phyloP scores from a whole-genome alignment of 2,329 filamentous ascomycete species.

The Trichophyton mentagrophytes region DNA sequence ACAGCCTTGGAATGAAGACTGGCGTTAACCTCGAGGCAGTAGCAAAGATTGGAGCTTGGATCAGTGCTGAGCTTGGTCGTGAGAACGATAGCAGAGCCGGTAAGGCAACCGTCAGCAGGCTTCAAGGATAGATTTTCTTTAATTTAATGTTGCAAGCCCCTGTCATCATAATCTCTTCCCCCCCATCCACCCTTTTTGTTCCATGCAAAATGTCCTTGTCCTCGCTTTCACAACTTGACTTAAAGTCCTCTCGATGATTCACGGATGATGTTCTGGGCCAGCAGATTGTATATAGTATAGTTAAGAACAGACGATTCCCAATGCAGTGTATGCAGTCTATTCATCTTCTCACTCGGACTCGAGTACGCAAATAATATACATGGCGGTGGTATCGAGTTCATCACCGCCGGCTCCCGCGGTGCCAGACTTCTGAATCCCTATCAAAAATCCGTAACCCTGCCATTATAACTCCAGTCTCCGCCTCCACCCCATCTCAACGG shows the following conservation, averaged over 20 bases:
- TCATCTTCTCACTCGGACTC: neutral
- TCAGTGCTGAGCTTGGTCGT: constrained; percentile 41
- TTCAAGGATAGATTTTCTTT: constrained; percentile 13
- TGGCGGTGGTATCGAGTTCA: neutral
- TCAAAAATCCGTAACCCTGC: constrained; percentile 81
- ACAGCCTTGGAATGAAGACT: constrained; percentile 48
- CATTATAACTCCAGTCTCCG: constrained; percentile 88
- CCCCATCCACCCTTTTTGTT: neutral
- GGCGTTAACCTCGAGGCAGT: constrained; percentile 46
- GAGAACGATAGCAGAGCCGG: constrained; percentile 42
- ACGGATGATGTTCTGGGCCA: neutral
- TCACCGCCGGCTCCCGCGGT: neutral
- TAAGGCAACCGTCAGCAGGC: constrained; percentile 37
- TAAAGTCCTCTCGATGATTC: neutral
- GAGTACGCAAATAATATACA: neutral
- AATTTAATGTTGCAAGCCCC: neutral
- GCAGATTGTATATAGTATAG: constrained; percentile 1
- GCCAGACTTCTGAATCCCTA: neutral
- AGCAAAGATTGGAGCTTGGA: constrained; percentile 45
- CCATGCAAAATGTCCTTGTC: neutral
- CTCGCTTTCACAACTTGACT: neutral
- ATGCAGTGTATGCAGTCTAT: neutral
- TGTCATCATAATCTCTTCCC: neutral
- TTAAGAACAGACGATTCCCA: neutral
- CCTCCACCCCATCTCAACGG: constrained; percentile 70